A percentile compares a stretch with the other conserved stretches of the same genome.
Conservation (phyloP, 305 asterid species). For the Striga hermonthica region DNA sequence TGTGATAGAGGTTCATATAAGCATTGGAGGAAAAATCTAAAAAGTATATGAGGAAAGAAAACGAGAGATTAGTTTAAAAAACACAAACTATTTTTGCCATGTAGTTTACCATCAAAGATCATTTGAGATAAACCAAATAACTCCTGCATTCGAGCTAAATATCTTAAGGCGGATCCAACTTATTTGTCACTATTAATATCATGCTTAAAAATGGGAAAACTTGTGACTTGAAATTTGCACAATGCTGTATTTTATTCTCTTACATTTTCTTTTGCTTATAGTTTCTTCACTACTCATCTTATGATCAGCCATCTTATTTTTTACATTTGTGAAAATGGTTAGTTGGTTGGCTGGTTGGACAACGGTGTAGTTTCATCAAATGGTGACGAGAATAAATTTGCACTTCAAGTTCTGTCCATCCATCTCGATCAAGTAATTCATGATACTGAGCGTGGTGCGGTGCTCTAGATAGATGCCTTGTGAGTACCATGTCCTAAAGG, state of each 20-base stretch:
- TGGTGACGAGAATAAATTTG: slow-evolving; percentile 86
- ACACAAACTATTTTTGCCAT: no score
- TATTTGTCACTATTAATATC: background rate
- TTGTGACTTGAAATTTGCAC: background rate
- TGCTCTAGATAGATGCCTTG: slow-evolving; percentile 88
- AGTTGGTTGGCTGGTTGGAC: slow-evolving; percentile 96
- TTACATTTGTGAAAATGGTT: slow-evolving; percentile 26
- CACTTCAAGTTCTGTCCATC: slow-evolving; percentile 71
- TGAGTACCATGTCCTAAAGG: slow-evolving; percentile 94
- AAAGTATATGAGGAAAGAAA: background rate
- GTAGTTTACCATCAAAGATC: background rate
- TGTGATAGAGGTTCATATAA: background rate
- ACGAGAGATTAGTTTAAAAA: no score
- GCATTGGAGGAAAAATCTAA: background rate
- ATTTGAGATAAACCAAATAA: no score
- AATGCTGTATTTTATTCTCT: no score
- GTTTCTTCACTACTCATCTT: no score
- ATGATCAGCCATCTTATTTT: slow-evolving; percentile 15
- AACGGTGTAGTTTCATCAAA: slow-evolving; percentile 88
- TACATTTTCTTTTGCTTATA: no score
- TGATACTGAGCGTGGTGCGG: slow-evolving; percentile 62
- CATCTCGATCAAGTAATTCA: slow-evolving; percentile 71
- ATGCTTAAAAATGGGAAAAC: background rate
- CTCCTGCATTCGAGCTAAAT: no score
- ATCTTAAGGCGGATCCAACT: no score